Evolutionary conservation across 805 yeast species (phyloP).

Genomic region (Saccharomycopsis sp.): DNA sequence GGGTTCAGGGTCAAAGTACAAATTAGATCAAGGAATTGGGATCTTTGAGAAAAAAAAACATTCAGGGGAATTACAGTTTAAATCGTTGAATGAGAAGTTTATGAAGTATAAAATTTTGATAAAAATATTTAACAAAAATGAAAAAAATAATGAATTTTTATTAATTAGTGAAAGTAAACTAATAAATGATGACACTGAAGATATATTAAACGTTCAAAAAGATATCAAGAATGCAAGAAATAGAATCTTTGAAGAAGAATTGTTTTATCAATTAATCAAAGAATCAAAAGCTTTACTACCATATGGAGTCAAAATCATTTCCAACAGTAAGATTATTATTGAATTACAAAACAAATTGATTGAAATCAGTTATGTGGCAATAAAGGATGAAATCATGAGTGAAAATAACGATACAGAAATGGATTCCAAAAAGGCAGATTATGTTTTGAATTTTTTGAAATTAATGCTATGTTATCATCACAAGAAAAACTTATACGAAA

Average conservation of each 20-base stretch:
- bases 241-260: constrained; percentile 79
- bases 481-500: constrained; percentile 28
- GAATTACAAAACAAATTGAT: constrained; percentile 57
- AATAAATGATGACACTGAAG: constrained; percentile 5
- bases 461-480: constrained; percentile 54
- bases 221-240: constrained; percentile 61
- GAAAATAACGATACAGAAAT: constrained; percentile 25
- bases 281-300: constrained; percentile 67
- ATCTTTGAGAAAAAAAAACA: constrained; percentile 31
- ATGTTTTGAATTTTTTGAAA: constrained; percentile 42
- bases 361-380: constrained; percentile 57
- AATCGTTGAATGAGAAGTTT: constrained; percentile 22
- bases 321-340: constrained; percentile 51
- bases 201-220: constrained; percentile 23
- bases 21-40: constrained; percentile 65
- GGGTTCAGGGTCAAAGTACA: constrained; percentile 76
- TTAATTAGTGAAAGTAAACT: constrained; percentile 45
- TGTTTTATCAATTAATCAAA: constrained; percentile 63
- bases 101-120: constrained; percentile 53
- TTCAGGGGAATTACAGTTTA: neutral
- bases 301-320: constrained; percentile 56
- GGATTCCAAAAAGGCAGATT: constrained; percentile 37
- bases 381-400: neutral
- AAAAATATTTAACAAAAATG: constrained; percentile 42
- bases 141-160: constrained; percentile 39